Evolutionary conservation across 257 asterid genomes (phyloP).

Genomic region (Plectranthus barbatus): DNA sequence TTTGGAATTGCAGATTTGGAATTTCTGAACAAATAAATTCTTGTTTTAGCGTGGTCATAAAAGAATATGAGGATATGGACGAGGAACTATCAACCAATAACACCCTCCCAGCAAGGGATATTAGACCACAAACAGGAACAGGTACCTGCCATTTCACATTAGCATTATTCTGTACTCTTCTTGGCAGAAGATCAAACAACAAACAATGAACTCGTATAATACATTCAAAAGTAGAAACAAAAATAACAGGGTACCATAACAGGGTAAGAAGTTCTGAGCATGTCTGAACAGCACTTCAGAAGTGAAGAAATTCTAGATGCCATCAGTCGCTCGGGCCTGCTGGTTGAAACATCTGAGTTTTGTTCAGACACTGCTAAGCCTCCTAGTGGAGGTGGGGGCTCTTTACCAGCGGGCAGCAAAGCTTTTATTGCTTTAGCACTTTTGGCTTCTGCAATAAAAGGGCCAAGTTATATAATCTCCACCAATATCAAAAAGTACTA

Average conservation of each 20-base stretch:
- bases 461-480: slow-evolving; percentile 6
- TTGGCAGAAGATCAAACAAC: background rate
- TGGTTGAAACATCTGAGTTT: slow-evolving; percentile 34
- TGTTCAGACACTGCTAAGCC: slow-evolving; percentile 38
- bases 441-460: slow-evolving; percentile 46
- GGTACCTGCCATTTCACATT: slow-evolving; percentile 47
- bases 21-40: slow-evolving; percentile 72
- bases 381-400: slow-evolving; percentile 64
- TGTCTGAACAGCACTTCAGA: slow-evolving; percentile 59
- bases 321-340: slow-evolving; percentile 66
- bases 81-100: slow-evolving; percentile 70
- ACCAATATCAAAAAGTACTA: slow-evolving; percentile 16
- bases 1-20: slow-evolving; percentile 50
- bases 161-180: slow-evolving; percentile 2
- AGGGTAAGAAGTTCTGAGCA: slow-evolving; percentile 69
- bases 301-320: slow-evolving; percentile 61
- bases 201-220: background rate
- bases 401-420: slow-evolving; percentile 69
- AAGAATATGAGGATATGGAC: slow-evolving; percentile 32
- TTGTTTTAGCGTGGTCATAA: slow-evolving; percentile 48
- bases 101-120: slow-evolving; percentile 67
- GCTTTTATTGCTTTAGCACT: slow-evolving; percentile 46
- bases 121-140: slow-evolving; percentile 53
- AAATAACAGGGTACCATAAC: slow-evolving; percentile 49
- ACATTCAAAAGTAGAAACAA: background rate